Evolutionary conservation across 2,329 filamentous ascomycete genomes (phyloP).

Genomic region (Lasiodiplodia hormozganensis): DNA sequence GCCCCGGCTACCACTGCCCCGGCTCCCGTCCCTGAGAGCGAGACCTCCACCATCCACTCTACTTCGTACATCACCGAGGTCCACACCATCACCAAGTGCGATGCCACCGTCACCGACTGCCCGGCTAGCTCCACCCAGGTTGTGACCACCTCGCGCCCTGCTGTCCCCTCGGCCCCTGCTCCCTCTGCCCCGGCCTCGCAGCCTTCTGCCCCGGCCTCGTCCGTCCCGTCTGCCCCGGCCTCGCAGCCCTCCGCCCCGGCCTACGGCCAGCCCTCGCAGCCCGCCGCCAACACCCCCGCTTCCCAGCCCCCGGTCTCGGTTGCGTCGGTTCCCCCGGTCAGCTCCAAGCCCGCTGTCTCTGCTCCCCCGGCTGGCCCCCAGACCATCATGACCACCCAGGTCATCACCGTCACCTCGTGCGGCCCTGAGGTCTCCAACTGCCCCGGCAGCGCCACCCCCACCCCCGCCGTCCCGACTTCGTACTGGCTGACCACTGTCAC

Average conservation of each 20-base stretch:
- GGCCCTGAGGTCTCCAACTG: slow-evolving; percentile 31
- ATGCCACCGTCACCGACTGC: slow-evolving; percentile 31
- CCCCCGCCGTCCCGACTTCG: neutral
- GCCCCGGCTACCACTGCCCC: neutral
- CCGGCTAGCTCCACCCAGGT: slow-evolving; percentile 32
- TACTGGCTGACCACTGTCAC: neutral
- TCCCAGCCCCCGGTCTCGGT: slow-evolving; percentile 10
- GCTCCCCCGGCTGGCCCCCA: slow-evolving; percentile 7
- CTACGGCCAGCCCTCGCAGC: neutral
- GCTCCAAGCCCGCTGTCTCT: slow-evolving; percentile 5
- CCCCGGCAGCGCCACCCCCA: slow-evolving; percentile 32
- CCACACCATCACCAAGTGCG: slow-evolving; percentile 25
- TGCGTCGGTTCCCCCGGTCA: neutral
- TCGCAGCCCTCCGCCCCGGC: neutral
- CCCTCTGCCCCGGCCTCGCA: neutral
- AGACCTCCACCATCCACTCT: slow-evolving; percentile 14
- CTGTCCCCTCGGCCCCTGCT: neutral
- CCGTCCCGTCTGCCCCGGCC: slow-evolving; percentile 7
- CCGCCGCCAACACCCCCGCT: neutral
- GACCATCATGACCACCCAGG: slow-evolving; percentile 23
- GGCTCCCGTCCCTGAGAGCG: neutral
- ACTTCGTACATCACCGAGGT: slow-evolving; percentile 23
- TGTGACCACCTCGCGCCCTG: slow-evolving; percentile 25
- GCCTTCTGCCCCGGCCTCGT: neutral
- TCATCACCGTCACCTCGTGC: slow-evolving; percentile 26